phyloP scores from a whole-genome alignment of 2,329 filamentous ascomycete species.

The Diaporthe sp. region DNA sequence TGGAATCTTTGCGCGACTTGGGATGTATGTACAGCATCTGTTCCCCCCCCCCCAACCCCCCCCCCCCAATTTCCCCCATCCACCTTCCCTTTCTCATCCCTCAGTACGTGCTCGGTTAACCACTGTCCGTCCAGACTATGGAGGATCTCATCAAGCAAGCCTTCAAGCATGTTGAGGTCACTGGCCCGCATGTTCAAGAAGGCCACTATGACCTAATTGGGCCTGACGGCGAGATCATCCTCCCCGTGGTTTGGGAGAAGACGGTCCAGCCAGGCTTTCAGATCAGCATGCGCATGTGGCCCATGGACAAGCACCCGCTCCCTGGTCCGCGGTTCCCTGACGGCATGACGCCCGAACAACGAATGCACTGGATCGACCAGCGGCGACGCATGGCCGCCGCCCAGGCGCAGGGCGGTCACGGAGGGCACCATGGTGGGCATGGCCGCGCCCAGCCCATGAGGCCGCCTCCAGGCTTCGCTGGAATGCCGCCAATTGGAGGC shows the following conservation, averaged over 20 bases:
- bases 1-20: slow-evolving; percentile 87
- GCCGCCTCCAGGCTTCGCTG: neutral
- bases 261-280: slow-evolving; percentile 82
- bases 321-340: slow-evolving; percentile 29
- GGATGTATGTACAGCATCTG: slow-evolving; percentile 69
- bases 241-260: slow-evolving; percentile 84
- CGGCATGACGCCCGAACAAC: slow-evolving; percentile 26
- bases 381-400: neutral
- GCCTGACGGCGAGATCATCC: slow-evolving; percentile 83
- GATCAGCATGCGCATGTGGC: slow-evolving; percentile 69
- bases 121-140: slow-evolving; percentile 71
- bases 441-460: neutral
- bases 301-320: slow-evolving; percentile 57
- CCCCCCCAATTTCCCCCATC: neutral
- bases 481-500: neutral
- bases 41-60: too few species aligned
- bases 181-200: slow-evolving; percentile 80
- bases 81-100: neutral
- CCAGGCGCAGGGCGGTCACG: neutral
- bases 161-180: slow-evolving; percentile 80
- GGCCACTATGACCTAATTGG: slow-evolving; percentile 85
- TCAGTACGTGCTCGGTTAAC: neutral
- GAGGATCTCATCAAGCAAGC: slow-evolving; percentile 88
- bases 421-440: neutral
- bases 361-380: too few species aligned